Base-by-base conservation (phyloP, 2,329 filamentous ascomycete genomes). In the Stagonosporopsis cucurbitacearum region DNA sequence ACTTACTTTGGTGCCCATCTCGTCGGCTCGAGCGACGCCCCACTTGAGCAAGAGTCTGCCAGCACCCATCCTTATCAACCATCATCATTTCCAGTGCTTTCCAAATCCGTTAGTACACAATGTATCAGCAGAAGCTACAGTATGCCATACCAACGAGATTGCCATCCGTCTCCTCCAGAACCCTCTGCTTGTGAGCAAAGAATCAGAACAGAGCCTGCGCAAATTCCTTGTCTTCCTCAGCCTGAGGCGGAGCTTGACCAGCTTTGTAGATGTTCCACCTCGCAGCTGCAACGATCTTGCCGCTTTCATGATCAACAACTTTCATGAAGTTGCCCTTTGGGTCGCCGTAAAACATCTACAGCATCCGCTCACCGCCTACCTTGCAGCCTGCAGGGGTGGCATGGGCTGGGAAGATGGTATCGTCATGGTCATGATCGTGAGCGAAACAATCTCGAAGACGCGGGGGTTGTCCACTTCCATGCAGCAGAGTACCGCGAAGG, bases 381-480 rank as follows among this genome's bases (percentile, higher is more conserved):
- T 32, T 43, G 28, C 55, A 50, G 3, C 55, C 51, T 2, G 36
- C 32, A 1, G 50, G 47, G 0, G 55, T 57, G 9, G 28, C 37
- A 22, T 63, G 58, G 1, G 41, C 36, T 11, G 53, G 55, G 7
- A 59, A 56, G 1, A 61, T 44, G n/a, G 50, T 36, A 6, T 59
- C 58, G 2, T 59, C 32, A 35, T 61, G 56, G 32, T 58, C 50
- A 25, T 63, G 56, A 11, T 59, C 58, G 28, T 60, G n/a, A 11
- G 13, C 58, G 28, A 63, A 63, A 61, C 23, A n/a, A 61, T 49
- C 19, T 61, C 55, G 37, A 61, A 57, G 17, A 54, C 33, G 20
- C 55, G 53, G 3, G 60, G 53, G 2, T 58, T 63, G 23, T 63
- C 60, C 30, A 35, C 49, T 19, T 57, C 52, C 15, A 35, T 54